Conservation (phyloP, 176 grass and related monocot genomes). For the Oryza meridionalis region DNA sequence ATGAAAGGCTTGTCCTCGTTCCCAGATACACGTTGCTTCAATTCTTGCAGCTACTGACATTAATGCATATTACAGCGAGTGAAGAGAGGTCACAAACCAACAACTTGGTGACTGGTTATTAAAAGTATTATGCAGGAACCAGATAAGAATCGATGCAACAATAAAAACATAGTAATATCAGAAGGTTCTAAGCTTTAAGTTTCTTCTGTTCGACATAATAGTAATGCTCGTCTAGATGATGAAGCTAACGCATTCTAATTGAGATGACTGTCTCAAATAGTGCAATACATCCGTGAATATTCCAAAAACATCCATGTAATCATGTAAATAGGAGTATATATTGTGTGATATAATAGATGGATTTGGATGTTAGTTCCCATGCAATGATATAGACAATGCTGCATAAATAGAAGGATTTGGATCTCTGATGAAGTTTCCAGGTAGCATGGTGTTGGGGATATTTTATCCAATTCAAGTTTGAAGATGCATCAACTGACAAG, state of each 20-base stretch:
- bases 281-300: conserved; percentile 5
- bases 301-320: background rate
- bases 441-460: background rate
- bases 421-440: background rate
- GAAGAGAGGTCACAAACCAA: conserved; percentile 21
- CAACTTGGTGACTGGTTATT: conserved; percentile 6
- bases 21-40: conserved; percentile 87
- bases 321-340: background rate
- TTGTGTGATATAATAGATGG: conserved; percentile 4
- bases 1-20: conserved; percentile 77
- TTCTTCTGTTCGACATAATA: conserved; percentile 25
- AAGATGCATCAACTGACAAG: background rate
- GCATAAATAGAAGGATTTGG: background rate
- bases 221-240: conserved; percentile 19
- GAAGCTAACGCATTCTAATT: conserved; percentile 3
- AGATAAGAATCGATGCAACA: conserved; percentile 12
- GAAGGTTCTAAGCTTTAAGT: conserved; percentile 9
- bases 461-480: background rate
- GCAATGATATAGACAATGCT: background rate
- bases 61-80: conserved; percentile 53
- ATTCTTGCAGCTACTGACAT: conserved; percentile 98
- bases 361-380: background rate
- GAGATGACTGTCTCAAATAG: background rate
- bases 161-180: background rate
- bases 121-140: conserved; percentile 11